phyloP scores from a whole-genome alignment of 768 basidiomycete genomes.

The Fomitopsis pulvina region DNA sequence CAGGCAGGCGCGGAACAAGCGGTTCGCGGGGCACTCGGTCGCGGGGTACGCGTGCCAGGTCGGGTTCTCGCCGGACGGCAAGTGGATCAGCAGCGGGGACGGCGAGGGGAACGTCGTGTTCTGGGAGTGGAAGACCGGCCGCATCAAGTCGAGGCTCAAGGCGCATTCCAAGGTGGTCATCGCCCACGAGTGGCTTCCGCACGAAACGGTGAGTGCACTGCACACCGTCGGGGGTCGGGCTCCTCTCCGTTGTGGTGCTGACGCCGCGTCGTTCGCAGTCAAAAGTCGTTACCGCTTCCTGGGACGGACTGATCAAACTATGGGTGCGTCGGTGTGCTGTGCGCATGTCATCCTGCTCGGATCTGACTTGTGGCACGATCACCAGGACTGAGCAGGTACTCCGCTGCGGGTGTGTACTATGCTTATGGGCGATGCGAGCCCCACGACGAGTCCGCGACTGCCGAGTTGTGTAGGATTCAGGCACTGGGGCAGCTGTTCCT shows the following conservation, averaged over 20 bases:
- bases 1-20: slow-evolving; percentile 97
- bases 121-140: slow-evolving; percentile 99
- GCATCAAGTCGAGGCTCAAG: slow-evolving; percentile 84
- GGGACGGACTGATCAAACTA: slow-evolving; percentile 97
- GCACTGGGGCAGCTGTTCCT: no score
- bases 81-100: slow-evolving; percentile 97
- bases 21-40: slow-evolving; percentile 94
- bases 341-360: background rate
- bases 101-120: slow-evolving; percentile 93
- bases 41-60: slow-evolving; percentile 97
- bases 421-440: no score
- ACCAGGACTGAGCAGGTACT: background rate
- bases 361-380: background rate
- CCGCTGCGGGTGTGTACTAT: no score
- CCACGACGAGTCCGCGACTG: no score
- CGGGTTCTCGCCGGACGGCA: slow-evolving; percentile 96
- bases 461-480: no score
- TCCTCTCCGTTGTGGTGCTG: slow-evolving; percentile 7
- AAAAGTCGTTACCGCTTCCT: slow-evolving; percentile 93
- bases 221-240: slow-evolving; percentile 6
- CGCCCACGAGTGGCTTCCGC: slow-evolving; percentile 95
- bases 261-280: slow-evolving; percentile 45
- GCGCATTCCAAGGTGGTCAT: slow-evolving; percentile 97
- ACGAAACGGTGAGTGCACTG: slow-evolving; percentile 77
- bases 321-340: slow-evolving; percentile 49